Evolutionary conservation across 768 basidiomycete genomes (phyloP).

Genomic region (Lactifluus volemus): DNA sequence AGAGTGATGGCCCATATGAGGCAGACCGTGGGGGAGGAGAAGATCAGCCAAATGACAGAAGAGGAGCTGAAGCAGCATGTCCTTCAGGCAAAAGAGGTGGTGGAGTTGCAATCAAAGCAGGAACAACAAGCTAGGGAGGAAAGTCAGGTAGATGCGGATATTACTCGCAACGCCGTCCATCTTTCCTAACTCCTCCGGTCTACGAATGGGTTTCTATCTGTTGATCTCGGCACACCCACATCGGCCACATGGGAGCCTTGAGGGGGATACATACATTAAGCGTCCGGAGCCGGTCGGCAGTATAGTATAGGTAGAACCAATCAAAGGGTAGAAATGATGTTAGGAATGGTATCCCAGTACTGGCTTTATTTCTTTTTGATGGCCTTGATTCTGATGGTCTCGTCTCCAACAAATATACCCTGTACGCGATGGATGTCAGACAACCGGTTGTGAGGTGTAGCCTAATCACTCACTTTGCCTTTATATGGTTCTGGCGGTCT

Average conservation of each 20-base stretch:
- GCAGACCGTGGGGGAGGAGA: constrained; percentile 36
- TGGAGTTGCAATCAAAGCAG: neutral
- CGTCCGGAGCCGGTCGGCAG: neutral
- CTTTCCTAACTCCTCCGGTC: neutral
- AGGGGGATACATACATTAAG: neutral
- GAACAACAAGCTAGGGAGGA: neutral
- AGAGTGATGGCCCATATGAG: constrained; percentile 45
- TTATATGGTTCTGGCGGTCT: constrained; percentile 95
- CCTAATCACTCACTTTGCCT: constrained; percentile 69
- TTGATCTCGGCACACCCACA: neutral
- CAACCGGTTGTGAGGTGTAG: constrained; percentile 2
- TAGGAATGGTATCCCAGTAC: neutral
- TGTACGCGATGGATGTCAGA: constrained; percentile 26
- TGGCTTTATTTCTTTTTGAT: constrained; percentile 86
- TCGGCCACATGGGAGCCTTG: neutral
- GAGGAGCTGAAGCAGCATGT: constrained; percentile 14
- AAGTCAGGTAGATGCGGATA: neutral
- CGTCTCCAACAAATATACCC: constrained; percentile 93
- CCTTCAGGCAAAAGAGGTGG: constrained; percentile 6
- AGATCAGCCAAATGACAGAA: constrained; percentile 25
- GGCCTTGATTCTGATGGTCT: constrained; percentile 83
- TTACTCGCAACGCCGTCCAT: neutral
- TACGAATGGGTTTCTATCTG: neutral
- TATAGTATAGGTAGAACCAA: neutral
- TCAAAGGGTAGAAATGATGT: neutral